These are phyloP conservation scores for Penicillium sp. DNA, from an alignment of 2,329 filamentous ascomycete species.

Conservation along the genomic window DNA sequence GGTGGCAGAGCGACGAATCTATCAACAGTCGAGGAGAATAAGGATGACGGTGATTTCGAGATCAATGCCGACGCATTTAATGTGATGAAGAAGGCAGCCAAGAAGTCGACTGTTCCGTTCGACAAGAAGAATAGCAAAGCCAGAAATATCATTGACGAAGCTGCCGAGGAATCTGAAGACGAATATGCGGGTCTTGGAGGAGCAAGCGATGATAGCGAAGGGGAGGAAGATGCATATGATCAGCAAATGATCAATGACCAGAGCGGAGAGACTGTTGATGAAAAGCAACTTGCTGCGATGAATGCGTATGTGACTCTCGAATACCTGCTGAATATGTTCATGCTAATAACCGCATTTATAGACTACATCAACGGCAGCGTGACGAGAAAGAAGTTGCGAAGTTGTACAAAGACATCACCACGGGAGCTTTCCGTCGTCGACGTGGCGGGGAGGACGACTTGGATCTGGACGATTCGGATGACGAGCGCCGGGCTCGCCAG, in stretches of 20 bases:
- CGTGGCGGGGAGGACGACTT: conserved; percentile 66
- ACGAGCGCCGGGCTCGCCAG: conserved; percentile 66
- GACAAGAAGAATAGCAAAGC: conserved; percentile 84
- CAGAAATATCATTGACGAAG: conserved; percentile 81
- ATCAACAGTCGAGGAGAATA: conserved; percentile 43
- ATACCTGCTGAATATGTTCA: conserved; percentile 2
- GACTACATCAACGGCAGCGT: conserved; percentile 68
- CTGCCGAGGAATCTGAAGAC: conserved; percentile 95
- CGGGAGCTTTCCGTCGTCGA: conserved; percentile 77
- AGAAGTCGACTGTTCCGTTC: conserved; percentile 55
- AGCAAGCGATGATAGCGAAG: conserved; percentile 77
- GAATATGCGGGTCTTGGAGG: conserved; percentile 94
- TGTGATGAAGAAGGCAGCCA: conserved; percentile 61
- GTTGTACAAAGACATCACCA: conserved; percentile 87
- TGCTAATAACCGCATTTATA: conserved; percentile 34
- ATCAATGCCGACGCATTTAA: conserved; percentile 56
- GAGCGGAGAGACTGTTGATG: conserved; percentile 68
- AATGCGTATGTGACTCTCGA: conserved; percentile 65
- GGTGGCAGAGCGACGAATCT: conserved; percentile 40
- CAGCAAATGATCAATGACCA: conserved; percentile 88
- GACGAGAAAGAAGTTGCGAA: conserved; percentile 88
- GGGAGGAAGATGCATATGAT: conserved; percentile 68
- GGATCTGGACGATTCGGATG: conserved; percentile 84
- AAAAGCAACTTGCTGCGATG: conserved; percentile 74
- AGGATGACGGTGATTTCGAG: conserved; percentile 32